Evolutionary conservation across 2,329 filamentous ascomycete species (phyloP).

Genomic region (Escovopsis sp.): DNA sequence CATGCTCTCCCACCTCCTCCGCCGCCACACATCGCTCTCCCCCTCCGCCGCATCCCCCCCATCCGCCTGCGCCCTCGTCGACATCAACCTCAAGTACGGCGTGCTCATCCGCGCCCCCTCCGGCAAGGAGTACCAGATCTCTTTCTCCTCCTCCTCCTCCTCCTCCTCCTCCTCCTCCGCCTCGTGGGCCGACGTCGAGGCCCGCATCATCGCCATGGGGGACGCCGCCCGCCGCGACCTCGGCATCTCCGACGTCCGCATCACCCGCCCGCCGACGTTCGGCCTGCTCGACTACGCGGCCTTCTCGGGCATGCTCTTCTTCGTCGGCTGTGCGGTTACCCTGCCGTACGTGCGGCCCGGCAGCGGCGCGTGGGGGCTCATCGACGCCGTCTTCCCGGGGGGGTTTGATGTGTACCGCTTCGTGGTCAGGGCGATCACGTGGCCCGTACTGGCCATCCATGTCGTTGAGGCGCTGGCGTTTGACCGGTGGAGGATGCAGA

Average conservation of each 20-base stretch:
- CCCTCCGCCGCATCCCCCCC: conserved; percentile 27
- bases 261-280: conserved; percentile 28
- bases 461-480: conserved; percentile 43
- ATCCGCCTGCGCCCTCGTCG: conserved; percentile 44
- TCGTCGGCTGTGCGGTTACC: conserved; percentile 35
- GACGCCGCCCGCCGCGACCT: conserved; percentile 41
- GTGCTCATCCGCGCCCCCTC: conserved; percentile 43
- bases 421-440: conserved; percentile 43
- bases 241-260: conserved; percentile 34
- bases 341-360: conserved; percentile 37
- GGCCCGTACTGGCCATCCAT: conserved; percentile 51
- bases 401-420: conserved; percentile 44
- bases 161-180: conserved; percentile 54
- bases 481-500: conserved; percentile 30
- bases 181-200: conserved; percentile 52
- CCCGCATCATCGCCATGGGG: conserved; percentile 58
- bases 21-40: conserved; percentile 50
- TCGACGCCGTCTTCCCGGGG: conserved; percentile 38
- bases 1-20: conserved; percentile 65
- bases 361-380: conserved; percentile 30
- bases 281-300: conserved; percentile 33
- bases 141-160: too few relatives aligned
- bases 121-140: conserved; percentile 34
- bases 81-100: conserved; percentile 43
- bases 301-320: conserved; percentile 39